Evolutionary conservation across 2,329 filamentous ascomycete species (phyloP), one percentile per base, ranked within the genome.

Genomic region (Mollisia scopiformis): DNA sequence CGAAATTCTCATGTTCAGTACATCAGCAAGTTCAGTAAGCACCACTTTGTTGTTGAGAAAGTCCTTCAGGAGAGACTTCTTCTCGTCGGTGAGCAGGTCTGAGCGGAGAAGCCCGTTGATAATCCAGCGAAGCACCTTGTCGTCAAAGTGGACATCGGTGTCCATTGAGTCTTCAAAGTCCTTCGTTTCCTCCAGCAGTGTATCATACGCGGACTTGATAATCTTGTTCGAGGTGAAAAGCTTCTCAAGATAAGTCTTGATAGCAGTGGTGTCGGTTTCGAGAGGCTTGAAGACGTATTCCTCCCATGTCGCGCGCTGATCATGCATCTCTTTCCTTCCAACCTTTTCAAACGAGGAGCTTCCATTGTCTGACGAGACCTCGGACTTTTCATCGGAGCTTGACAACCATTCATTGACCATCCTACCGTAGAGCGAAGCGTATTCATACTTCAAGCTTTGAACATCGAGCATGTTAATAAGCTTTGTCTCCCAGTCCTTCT

Each of bases 1-100:
- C 0, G 77, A 74, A 47, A 85, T 76, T 47, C 82, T 76, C 78
- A 86, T 82, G 60, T 84, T 86, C 39, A 87, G 72, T 10, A 86
- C 82, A 68, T 86, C 83, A 8, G 78, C 79, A 7, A 86, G 77
- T 64, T 86, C 84, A 30, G 76, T 76, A 0, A 82, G 73, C 2
- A 85, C 80, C 2, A 77, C 75, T 2, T 78, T 72, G 54, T 82
- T 82, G 37, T 75, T 76, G 59, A 78, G 71, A 52, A 85, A 81
- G 39, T 83, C 80, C 37, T 78, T 78, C 19, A 85, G 72, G 7
- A 79, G 77, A 13, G 73, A 71, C 1, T 76, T 73, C 69, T 85
- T 85, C 54, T 82, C 76, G 2, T 82, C 79, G 2, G 77, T 78
- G 47, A 86, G 73, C 3, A 85, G 70, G 63, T 86, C 82, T 6